Evolutionary conservation across 2,329 filamentous ascomycete genomes (phyloP).

Genomic region (Hymenotorrendiella dingleyae): DNA sequence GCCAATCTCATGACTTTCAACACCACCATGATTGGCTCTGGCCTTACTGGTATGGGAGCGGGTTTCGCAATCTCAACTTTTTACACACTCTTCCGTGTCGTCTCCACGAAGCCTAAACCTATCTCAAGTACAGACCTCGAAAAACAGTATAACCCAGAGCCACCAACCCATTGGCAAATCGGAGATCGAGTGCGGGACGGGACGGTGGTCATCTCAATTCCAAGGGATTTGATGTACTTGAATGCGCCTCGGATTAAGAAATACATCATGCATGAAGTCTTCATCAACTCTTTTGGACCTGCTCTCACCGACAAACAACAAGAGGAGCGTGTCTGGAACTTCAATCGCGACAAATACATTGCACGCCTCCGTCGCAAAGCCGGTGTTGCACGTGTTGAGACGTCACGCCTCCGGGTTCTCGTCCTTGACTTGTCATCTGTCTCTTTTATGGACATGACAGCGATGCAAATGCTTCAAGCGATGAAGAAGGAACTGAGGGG

Average conservation of each 20-base stretch:
- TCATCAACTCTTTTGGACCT: conserved; percentile 11
- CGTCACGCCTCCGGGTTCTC: conserved; percentile 4
- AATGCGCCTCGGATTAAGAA: conserved; percentile 16
- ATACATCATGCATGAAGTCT: conserved; percentile 13
- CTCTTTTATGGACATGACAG: conserved; percentile 8
- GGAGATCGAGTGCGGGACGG: conserved; percentile 13
- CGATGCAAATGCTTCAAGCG: neutral
- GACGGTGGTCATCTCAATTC: conserved; percentile 15
- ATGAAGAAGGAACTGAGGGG: conserved; percentile 6
- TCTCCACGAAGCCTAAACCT: conserved; percentile 13
- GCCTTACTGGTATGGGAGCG: conserved; percentile 43
- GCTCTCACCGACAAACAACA: neutral
- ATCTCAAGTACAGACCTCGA: conserved; percentile 14
- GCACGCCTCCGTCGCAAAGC: conserved; percentile 6
- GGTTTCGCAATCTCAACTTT: conserved; percentile 13
- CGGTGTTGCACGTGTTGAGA: conserved; percentile 8
- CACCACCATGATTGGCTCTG: conserved; percentile 55
- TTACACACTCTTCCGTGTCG: conserved; percentile 16
- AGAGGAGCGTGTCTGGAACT: conserved; percentile 11
- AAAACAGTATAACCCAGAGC: conserved; percentile 6
- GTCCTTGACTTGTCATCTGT: conserved; percentile 7
- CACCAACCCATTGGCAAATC: conserved; percentile 9
- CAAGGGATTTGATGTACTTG: conserved; percentile 14
- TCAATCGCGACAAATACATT: conserved; percentile 12
- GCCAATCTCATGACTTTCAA: conserved; percentile 59